Evolutionary conservation across 2,329 filamentous ascomycete genomes (phyloP).

Genomic region (Fusarium multiceps): DNA sequence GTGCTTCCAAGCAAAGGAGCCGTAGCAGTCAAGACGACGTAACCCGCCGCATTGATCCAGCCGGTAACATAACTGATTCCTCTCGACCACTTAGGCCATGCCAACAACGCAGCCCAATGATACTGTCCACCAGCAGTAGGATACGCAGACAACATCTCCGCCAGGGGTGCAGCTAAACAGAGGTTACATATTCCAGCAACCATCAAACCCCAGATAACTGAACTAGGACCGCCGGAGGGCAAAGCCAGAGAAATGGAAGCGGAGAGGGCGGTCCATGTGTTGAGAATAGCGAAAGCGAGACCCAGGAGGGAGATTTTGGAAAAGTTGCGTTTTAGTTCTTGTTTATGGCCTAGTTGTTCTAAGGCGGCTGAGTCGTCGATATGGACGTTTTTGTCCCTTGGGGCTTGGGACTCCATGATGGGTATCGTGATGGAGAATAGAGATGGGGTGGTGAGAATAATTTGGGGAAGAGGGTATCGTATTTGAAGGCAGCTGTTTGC

Average conservation of each 20-base stretch:
- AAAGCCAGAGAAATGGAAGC: constrained; percentile 63
- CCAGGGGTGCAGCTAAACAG: constrained; percentile 74
- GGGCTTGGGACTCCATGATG: constrained; percentile 39
- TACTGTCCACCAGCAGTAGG: constrained; percentile 72
- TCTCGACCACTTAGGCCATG: constrained; percentile 69
- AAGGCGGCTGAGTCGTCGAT: constrained; percentile 54
- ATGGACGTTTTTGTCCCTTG: constrained; percentile 29
- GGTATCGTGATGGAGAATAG: not conserved
- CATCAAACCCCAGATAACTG: constrained; percentile 77
- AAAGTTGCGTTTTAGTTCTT: constrained; percentile 63
- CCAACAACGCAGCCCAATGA: constrained; percentile 76
- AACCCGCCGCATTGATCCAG: constrained; percentile 79
- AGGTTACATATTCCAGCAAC: constrained; percentile 75
- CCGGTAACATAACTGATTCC: constrained; percentile 76
- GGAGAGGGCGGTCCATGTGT: constrained; percentile 62
- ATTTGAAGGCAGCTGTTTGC: constrained; percentile 13
- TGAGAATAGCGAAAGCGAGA: constrained; percentile 61
- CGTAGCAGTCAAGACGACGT: constrained; percentile 76
- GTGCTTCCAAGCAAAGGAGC: constrained; percentile 75
- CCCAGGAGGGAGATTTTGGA: constrained; percentile 61
- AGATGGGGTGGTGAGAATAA: not conserved
- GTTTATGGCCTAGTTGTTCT: constrained; percentile 59
- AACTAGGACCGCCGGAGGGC: constrained; percentile 75
- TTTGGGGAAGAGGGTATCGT: not conserved
- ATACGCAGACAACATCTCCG: constrained; percentile 77